These are phyloP conservation scores for Linnemannia hyalina DNA, from an alignment of 192 early-diverging fungal species.

Conservation along the genomic window DNA sequence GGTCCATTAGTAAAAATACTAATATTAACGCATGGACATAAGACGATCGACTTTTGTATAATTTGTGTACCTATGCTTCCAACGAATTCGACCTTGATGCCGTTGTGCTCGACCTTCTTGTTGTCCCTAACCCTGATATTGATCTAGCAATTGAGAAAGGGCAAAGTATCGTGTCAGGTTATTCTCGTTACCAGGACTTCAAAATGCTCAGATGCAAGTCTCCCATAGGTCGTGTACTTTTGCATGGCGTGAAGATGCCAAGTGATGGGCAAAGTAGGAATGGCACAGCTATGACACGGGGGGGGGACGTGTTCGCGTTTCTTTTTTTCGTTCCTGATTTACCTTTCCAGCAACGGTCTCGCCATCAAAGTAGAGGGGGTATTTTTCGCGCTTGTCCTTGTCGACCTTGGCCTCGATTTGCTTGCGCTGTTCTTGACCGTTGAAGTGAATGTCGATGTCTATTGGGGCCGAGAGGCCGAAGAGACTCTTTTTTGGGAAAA, in stretches of 20 bases:
- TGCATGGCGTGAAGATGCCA: not conserved
- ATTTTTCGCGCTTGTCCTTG: slow-evolving; percentile 92
- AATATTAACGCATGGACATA: not conserved
- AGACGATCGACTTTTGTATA: not conserved
- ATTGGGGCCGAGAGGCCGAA: slow-evolving; percentile 88
- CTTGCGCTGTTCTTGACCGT: slow-evolving; percentile 91
- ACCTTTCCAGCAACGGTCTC: slow-evolving; percentile 96
- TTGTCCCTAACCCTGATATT: slow-evolving; percentile 85
- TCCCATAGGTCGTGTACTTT: not conserved
- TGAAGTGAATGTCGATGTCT: slow-evolving; percentile 89
- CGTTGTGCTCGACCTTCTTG: slow-evolving; percentile 97
- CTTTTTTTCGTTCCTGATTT: slow-evolving; percentile 14
- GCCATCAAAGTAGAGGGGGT: slow-evolving; percentile 97
- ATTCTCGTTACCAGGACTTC: not conserved
- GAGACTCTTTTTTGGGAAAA: slow-evolving; percentile 60
- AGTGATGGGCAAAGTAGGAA: slow-evolving; percentile 59
- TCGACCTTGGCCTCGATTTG: slow-evolving; percentile 94
- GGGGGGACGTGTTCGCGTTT: not conserved
- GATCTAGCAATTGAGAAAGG: slow-evolving; percentile 64
- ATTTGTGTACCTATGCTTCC: slow-evolving; percentile 88
- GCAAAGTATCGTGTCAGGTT: not conserved
- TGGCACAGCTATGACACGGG: not conserved
- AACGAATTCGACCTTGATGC: slow-evolving; percentile 99
- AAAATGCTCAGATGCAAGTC: not conserved
- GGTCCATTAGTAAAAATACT: not conserved